Evolutionary conservation across 2,329 filamentous ascomycete genomes (phyloP).

Genomic region (Fusarium citri): DNA sequence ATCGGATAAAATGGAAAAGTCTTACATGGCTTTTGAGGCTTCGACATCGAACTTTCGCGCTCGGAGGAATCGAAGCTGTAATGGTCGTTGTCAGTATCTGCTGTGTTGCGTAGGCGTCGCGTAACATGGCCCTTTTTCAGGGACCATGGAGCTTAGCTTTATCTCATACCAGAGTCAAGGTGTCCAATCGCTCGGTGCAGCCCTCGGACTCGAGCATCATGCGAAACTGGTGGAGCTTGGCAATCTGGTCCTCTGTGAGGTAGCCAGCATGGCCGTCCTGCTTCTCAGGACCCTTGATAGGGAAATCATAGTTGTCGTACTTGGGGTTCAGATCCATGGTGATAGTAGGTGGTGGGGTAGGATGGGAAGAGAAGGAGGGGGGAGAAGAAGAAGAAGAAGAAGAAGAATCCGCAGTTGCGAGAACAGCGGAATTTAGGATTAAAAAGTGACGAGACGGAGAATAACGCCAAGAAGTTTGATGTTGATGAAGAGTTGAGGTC

Average conservation of each 20-base stretch:
- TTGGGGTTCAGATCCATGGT: constrained; percentile 78
- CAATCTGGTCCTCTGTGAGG: constrained; percentile 87
- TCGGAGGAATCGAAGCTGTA: constrained; percentile 85
- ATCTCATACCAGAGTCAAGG: constrained; percentile 81
- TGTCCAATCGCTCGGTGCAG: constrained; percentile 87
- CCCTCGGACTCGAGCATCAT: constrained; percentile 85
- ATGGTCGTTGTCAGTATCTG: constrained; percentile 23
- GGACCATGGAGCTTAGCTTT: constrained; percentile 17
- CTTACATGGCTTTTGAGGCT: constrained; percentile 84
- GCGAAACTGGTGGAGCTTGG: constrained; percentile 87
- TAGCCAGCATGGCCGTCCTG: constrained; percentile 87
- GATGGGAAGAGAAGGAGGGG: neutral
- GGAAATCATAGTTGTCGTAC: constrained; percentile 97
- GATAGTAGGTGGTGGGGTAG: constrained; percentile 44
- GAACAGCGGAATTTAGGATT: constrained; percentile 13
- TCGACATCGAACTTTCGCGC: constrained; percentile 95
- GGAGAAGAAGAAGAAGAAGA: no score
- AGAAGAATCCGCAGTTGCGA: constrained; percentile 16
- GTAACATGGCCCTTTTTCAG: constrained; percentile 19
- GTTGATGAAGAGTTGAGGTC: constrained; percentile 24
- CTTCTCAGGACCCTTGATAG: constrained; percentile 76
- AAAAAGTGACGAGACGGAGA: constrained; percentile 5
- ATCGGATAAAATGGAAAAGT: constrained; percentile 6
- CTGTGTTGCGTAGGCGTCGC: constrained; percentile 2
- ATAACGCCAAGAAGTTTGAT: constrained; percentile 17